Evolutionary conservation across 768 basidiomycete species (phyloP).

Genomic region (Naganishia onofrii): DNA sequence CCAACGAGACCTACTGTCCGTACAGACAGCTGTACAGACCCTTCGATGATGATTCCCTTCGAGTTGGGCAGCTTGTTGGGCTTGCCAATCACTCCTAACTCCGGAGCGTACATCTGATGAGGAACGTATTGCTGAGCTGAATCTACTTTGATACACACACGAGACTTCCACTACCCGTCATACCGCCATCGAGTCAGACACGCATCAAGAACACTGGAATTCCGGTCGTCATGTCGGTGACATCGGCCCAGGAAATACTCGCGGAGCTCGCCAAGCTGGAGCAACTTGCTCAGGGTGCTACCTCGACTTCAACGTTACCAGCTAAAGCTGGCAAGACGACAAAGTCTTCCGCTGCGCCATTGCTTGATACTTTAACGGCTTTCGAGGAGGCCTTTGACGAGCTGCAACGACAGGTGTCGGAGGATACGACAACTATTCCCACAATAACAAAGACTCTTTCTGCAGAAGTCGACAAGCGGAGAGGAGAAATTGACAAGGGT

Average conservation of each 20-base stretch:
- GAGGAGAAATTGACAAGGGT: slow-evolving; percentile 63
- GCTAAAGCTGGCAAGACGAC: background rate
- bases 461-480: slow-evolving; percentile 58
- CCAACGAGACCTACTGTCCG: no score
- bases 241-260: slow-evolving; percentile 19
- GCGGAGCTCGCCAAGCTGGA: slow-evolving; percentile 13
- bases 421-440: slow-evolving; percentile 26
- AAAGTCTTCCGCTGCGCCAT: slow-evolving; percentile 2
- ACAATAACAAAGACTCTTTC: slow-evolving; percentile 53
- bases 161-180: no score
- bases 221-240: slow-evolving; percentile 6
- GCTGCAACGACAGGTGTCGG: slow-evolving; percentile 41
- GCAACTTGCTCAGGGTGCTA: background rate
- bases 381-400: slow-evolving; percentile 41
- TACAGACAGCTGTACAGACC: background rate
- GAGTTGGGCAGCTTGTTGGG: background rate
- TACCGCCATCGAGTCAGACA: background rate
- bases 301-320: background rate
- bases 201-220: background rate
- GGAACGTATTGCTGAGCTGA: no score
- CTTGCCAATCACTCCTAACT: no score
- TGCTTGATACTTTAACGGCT: slow-evolving; percentile 36
- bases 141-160: no score
- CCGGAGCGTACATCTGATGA: background rate
- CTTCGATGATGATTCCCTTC: background rate